Evolutionary conservation across 2,329 filamentous ascomycete species (phyloP), one percentile per base, ranked within the genome.

Genomic region (Aspergillus latus): DNA sequence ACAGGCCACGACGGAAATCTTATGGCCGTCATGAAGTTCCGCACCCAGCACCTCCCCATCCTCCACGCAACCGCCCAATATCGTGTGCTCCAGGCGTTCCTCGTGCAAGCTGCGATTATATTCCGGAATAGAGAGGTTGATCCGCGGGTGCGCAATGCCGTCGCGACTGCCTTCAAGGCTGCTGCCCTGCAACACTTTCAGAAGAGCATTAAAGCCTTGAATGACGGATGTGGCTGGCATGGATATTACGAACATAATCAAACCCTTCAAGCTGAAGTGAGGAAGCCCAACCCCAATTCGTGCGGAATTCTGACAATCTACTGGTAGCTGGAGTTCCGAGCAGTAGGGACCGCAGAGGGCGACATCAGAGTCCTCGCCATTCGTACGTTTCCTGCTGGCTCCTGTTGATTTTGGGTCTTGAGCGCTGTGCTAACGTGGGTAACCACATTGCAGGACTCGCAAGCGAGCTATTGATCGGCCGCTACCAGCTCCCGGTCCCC

Each of bases 371-470:
- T 61, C 11, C 56, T 67, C 5, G 46, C 46, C 6, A 64, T 67
- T 28, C 56, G 65, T 68, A 58, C 2, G 61, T 64, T n/a, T 3
- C 21, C 10, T 1, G n/a, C n/a, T n/a, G n/a, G n/a, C n/a, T n/a
- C n/a, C n/a, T n/a, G n/a, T n/a, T n/a, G n/a, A n/a, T n/a, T n/a
- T n/a, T n/a, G n/a, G n/a, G n/a, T n/a, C n/a, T n/a, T n/a, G n/a
- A n/a, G n/a, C n/a, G n/a, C n/a, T 2, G 8, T n/a, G n/a, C n/a
- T n/a, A n/a, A n/a, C n/a, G n/a, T n/a, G n/a, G n/a, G n/a, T n/a
- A n/a, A n/a, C n/a, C n/a, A n/a, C n/a, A n/a, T n/a, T n/a, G n/a
- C 9, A 69, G 66, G 67, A 5, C 60, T 69, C 1, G 67, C 62
- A 11, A 61, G 59, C 2, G 67, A 69, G 28, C 58, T 69, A 1